These are phyloP conservation scores for Daldinia childiae DNA, from an alignment of 495 filamentous ascomycete species.

Conservation along the genomic window DNA sequence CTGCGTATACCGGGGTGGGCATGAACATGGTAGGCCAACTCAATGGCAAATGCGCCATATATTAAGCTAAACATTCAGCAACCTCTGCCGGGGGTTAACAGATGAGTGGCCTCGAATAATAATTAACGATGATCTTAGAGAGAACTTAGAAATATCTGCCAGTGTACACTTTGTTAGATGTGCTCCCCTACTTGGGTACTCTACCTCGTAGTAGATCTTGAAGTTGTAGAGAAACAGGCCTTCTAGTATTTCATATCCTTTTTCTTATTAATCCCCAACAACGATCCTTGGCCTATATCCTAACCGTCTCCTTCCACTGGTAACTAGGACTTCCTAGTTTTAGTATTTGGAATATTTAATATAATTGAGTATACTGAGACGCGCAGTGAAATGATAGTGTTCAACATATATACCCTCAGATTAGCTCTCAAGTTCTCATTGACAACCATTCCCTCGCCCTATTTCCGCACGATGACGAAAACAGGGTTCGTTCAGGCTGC, in stretches of 20 bases:
- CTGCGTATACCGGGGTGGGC: no score
- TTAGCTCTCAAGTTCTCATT: slow-evolving; percentile 70
- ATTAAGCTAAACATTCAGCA: no score
- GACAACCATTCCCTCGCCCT: slow-evolving; percentile 54
- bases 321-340: neutral
- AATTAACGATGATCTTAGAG: no score
- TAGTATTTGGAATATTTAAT: neutral
- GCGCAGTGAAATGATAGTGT: no score
- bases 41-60: no score
- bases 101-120: no score
- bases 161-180: no score
- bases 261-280: neutral
- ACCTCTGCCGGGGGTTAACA: no score
- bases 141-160: no score
- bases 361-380: no score
- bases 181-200: no score
- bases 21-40: no score
- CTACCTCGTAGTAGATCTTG: neutral
- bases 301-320: neutral
- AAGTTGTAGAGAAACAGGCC: neutral
- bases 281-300: neutral
- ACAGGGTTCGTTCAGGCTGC: slow-evolving; percentile 51
- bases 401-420: slow-evolving; percentile 60
- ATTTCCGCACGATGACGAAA: slow-evolving; percentile 25
- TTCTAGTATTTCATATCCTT: neutral